Evolutionary conservation across 2,329 filamentous ascomycete genomes (phyloP).

Genomic region (Cordyceps militaris): DNA sequence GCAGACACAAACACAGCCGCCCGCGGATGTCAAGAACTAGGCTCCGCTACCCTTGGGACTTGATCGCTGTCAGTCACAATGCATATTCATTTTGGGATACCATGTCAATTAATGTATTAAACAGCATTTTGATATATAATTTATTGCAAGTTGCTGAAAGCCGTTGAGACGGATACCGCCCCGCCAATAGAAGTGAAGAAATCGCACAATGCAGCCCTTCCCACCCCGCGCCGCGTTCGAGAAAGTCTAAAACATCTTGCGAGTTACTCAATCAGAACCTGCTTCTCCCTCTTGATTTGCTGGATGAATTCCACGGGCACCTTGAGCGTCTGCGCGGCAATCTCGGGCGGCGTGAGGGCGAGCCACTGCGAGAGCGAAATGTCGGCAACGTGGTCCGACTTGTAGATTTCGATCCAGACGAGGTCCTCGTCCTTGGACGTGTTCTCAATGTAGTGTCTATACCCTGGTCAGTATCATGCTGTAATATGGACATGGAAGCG

Average conservation of each 20-base stretch:
- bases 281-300: constrained; percentile 56
- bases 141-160: not conserved
- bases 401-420: constrained; percentile 64
- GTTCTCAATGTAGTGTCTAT: constrained; percentile 62
- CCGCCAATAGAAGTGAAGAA: not conserved
- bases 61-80: not conserved
- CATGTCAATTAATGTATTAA: not conserved
- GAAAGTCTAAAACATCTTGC: not conserved
- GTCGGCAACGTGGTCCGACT: constrained; percentile 58
- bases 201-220: not conserved
- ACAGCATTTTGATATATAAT: not conserved
- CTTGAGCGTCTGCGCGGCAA: constrained; percentile 54
- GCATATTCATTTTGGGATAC: not conserved
- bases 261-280: constrained; percentile 35
- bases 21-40: not conserved
- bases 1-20: not conserved
- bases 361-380: constrained; percentile 64
- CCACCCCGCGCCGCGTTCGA: not conserved
- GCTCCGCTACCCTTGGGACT: not conserved
- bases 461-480: not conserved
- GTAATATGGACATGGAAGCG: not conserved
- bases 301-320: constrained; percentile 50
- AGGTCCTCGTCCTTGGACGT: constrained; percentile 56
- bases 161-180: not conserved
- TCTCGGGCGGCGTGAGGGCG: constrained; percentile 55